Base-by-base conservation (phyloP, 2,329 filamentous ascomycete species). In the Colletotrichum sp. region DNA sequence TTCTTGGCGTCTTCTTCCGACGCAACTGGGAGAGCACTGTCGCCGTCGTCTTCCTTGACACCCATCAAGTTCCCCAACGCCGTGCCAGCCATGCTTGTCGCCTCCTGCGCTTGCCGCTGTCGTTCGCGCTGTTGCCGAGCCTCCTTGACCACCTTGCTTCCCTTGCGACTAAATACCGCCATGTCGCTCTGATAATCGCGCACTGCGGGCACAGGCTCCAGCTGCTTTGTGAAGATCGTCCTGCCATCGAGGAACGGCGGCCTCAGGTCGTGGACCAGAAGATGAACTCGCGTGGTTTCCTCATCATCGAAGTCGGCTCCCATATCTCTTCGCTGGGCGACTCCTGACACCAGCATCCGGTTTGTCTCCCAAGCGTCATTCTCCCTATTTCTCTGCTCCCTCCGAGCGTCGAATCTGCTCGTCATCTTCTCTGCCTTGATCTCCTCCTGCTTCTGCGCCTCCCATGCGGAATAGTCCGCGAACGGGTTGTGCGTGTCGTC, bases 341-440 rank as follows among this genome's bases (percentile, higher is more conserved):
- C 96, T 72, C 96, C 96, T 25, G 96, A 98, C 2, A 96, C 97
- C 76, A 99, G 90, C 97, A 99, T 98, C 75, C 97, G 94, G 83
- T 99, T 99, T 19, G 96, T 97, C 85, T 99, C 98, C 97, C 97
- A 99, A 0, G 96, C 96, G 85, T 99, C 97, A 59, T 97, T 96
- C 82, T 99, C 97, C 82, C 94, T 96, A 83, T 98, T 95, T 80
- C 96, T 95, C 85, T 98, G 95, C 74, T 95, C 90, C 76, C 93
- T 93, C 67, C 94, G 91, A 60, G 94, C 94, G 70, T 87, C 91
- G 80, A 89, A 91, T 80, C 91, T 93, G 68, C 90, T 93, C 7
- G 93, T 90, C 87, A 97, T 97, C 88, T 95, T 97, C 84, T 98
- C 95, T 11, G 92, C 89, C 83, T 96, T 86, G 16, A 92, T 93